Evolutionary conservation across 768 basidiomycete genomes (phyloP).

Genomic region (Amanita jacksonii): DNA sequence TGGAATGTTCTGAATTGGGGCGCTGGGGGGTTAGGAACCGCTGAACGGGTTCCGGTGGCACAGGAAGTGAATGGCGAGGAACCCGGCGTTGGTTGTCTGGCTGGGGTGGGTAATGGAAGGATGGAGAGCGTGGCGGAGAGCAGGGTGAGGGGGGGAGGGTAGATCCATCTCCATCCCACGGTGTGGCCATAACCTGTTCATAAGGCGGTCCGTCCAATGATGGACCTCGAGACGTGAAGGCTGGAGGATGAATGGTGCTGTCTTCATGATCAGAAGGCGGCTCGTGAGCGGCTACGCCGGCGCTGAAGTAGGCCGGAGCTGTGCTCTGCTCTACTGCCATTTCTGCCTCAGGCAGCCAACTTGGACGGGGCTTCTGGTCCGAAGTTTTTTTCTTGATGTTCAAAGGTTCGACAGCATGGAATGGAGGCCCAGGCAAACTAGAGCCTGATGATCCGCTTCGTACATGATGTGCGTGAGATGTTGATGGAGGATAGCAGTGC

Average conservation of each 20-base stretch:
- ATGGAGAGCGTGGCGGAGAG: too few relatives aligned
- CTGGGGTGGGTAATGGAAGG: too few relatives aligned
- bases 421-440: background rate
- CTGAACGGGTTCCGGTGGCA: too few relatives aligned
- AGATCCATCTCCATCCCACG: conserved; percentile 16
- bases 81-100: too few relatives aligned
- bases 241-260: conserved; percentile 22
- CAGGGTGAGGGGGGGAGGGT: conserved; percentile 32
- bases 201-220: conserved; percentile 26
- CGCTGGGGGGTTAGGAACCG: background rate
- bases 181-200: conserved; percentile 2
- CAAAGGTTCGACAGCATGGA: conserved; percentile 18
- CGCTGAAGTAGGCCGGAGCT: too few relatives aligned
- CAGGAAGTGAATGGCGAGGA: conserved; percentile 15
- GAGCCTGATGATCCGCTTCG: too few relatives aligned
- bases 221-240: conserved; percentile 28
- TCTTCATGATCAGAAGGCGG: conserved; percentile 11
- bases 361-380: conserved; percentile 14
- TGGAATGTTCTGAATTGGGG: conserved; percentile 1
- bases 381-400: conserved; percentile 24
- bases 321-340: conserved; percentile 5
- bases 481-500: background rate
- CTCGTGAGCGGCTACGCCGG: conserved; percentile 9
- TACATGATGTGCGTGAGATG: too few relatives aligned
- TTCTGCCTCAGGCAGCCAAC: conserved; percentile 7